These are phyloP conservation scores for Candida dajiaensis DNA, from an alignment of 805 yeast genomes.

Conservation along the genomic window DNA sequence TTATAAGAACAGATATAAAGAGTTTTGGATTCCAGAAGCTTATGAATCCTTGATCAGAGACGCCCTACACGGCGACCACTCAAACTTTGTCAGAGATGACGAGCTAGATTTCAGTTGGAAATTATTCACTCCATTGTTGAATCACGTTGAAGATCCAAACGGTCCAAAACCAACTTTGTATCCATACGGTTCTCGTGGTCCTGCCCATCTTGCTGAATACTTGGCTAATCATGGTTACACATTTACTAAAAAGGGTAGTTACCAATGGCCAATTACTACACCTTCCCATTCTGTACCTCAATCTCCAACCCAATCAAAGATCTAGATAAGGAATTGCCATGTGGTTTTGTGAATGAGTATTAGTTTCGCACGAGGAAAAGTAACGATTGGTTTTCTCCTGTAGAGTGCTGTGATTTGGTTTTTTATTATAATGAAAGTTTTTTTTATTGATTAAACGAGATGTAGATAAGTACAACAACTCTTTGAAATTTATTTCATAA, in stretches of 20 bases:
- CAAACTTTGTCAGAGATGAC: slow-evolving; percentile 96
- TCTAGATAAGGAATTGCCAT: neutral
- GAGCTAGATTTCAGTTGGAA: slow-evolving; percentile 93
- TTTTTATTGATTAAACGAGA: neutral
- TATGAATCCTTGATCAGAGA: slow-evolving; percentile 94
- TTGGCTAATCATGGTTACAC: slow-evolving; percentile 66
- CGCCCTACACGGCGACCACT: slow-evolving; percentile 85
- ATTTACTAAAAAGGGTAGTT: slow-evolving; percentile 55
- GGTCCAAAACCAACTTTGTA: slow-evolving; percentile 65
- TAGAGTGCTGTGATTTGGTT: neutral
- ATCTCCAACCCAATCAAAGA: neutral
- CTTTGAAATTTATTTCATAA: neutral
- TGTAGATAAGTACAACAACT: too few relatives aligned
- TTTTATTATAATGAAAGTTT: neutral
- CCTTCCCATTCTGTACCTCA: slow-evolving; percentile 20
- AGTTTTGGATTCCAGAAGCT: slow-evolving; percentile 96
- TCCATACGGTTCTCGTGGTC: slow-evolving; percentile 91
- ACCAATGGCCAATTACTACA: slow-evolving; percentile 88
- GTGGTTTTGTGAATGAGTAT: neutral
- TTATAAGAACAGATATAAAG: slow-evolving; percentile 72
- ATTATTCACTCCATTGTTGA: slow-evolving; percentile 84
- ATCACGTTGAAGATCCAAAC: slow-evolving; percentile 66
- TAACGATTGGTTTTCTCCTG: neutral
- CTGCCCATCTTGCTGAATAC: slow-evolving; percentile 55
- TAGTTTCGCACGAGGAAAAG: neutral